A percentile compares a stretch with the other conserved stretches of the same genome.
Conservation (phyloP, 495 filamentous ascomycete genomes). For the Penicillium arizonense region DNA sequence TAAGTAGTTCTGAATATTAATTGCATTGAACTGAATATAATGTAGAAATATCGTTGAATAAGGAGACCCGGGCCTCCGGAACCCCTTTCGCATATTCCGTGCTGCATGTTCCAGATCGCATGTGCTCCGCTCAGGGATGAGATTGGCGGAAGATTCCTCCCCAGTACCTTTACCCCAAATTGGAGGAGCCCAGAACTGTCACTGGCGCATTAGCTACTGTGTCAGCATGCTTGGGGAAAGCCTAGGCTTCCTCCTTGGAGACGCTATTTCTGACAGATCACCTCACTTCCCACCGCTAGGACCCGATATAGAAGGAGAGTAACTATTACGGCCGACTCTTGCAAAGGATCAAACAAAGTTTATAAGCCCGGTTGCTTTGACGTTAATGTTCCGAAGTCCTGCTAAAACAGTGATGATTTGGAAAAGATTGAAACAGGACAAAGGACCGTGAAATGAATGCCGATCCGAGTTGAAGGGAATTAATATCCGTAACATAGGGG, state of each 20-base stretch:
- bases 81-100: conserved; percentile 8
- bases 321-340: background rate
- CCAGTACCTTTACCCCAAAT: background rate
- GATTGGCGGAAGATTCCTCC: background rate
- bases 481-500: background rate
- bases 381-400: background rate
- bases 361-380: no score
- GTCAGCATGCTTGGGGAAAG: background rate
- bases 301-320: conserved; percentile 11
- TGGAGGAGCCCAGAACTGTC: background rate
- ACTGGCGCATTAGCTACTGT: background rate
- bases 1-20: background rate
- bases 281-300: conserved; percentile 14
- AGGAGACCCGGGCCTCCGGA: conserved; percentile 8
- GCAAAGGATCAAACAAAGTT: background rate
- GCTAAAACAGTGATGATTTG: background rate
- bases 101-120: conserved; percentile 9
- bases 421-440: no score
- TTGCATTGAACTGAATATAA: background rate
- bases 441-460: no score
- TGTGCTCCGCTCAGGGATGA: background rate
- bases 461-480: no score
- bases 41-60: background rate
- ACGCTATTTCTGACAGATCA: conserved; percentile 25
- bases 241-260: background rate